Percentiles rank a stretch among this genome's conserved stretches.
Conservation (phyloP, 2,329 filamentous ascomycete genomes). For the Hypomyces rosellus region DNA sequence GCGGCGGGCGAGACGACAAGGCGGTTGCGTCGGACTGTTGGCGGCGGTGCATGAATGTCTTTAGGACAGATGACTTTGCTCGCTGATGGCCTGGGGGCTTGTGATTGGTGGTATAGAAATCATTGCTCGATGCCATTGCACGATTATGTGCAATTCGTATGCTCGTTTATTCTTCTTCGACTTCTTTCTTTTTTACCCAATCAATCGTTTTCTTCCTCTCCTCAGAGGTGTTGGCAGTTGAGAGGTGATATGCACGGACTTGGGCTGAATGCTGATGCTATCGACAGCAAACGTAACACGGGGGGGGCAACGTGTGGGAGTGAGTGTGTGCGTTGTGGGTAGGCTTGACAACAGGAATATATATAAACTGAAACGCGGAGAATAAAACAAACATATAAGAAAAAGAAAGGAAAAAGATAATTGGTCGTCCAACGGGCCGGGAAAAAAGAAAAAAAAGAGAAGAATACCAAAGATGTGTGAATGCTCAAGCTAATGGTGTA, state of each 20-base stretch:
- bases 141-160: background rate
- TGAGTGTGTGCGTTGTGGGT: too few species aligned
- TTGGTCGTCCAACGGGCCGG: background rate
- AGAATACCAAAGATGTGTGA: conserved; percentile 1
- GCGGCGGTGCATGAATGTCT: conserved; percentile 44
- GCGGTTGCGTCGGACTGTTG: conserved; percentile 39
- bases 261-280: too few species aligned
- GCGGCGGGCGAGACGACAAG: conserved; percentile 19
- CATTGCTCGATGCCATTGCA: conserved; percentile 17
- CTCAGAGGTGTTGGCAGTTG: too few species aligned
- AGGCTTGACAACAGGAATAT: too few species aligned
- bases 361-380: background rate
- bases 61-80: conserved; percentile 44
- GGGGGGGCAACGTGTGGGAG: too few species aligned
- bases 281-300: too few species aligned
- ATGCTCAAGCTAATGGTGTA: background rate
- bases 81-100: conserved; percentile 29
- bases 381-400: background rate
- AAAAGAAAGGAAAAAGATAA: background rate
- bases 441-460: background rate
- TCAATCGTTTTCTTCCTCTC: too few species aligned
- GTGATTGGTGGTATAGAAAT: conserved; percentile 9
- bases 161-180: background rate
- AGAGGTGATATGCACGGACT: too few species aligned
- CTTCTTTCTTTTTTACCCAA: background rate